Evolutionary conservation across 2,329 filamentous ascomycete genomes (phyloP).

Genomic region (Talaromyces marneffei): DNA sequence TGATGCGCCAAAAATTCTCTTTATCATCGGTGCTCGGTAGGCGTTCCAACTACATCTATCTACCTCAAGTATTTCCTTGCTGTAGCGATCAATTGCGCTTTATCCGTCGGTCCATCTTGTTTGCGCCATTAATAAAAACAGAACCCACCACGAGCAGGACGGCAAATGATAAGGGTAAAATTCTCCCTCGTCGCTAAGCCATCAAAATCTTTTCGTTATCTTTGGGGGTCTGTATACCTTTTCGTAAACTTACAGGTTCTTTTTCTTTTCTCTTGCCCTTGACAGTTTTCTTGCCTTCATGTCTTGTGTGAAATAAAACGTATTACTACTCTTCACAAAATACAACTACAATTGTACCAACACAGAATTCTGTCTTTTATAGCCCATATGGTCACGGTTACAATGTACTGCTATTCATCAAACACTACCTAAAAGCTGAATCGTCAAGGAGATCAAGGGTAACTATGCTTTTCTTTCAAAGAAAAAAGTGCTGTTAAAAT

Average conservation of each 20-base stretch:
- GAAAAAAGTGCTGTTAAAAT: background rate
- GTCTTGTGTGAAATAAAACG: background rate
- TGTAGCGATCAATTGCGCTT: background rate
- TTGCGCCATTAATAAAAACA: background rate
- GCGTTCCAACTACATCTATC: conserved; percentile 10
- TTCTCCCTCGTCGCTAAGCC: background rate
- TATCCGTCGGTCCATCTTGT: background rate
- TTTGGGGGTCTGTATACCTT: background rate
- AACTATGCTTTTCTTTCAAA: conserved; percentile 5
- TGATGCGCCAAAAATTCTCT: background rate
- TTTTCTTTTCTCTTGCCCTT: background rate
- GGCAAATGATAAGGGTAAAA: background rate
- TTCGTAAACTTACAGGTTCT: background rate
- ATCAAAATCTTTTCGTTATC: background rate
- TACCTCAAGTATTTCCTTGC: background rate
- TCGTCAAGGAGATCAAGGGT: background rate
- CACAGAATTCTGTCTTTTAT: background rate
- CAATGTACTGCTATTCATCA: background rate
- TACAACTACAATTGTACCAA: background rate
- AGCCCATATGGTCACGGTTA: background rate
- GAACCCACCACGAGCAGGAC: background rate
- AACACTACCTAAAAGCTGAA: background rate
- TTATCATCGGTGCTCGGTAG: conserved; percentile 11
- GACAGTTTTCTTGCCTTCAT: background rate
- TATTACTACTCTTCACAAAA: background rate